Evolutionary conservation across 257 asterid species (phyloP), one percentile per base, ranked within the genome.

Genomic region (Nicotiana undulata): DNA sequence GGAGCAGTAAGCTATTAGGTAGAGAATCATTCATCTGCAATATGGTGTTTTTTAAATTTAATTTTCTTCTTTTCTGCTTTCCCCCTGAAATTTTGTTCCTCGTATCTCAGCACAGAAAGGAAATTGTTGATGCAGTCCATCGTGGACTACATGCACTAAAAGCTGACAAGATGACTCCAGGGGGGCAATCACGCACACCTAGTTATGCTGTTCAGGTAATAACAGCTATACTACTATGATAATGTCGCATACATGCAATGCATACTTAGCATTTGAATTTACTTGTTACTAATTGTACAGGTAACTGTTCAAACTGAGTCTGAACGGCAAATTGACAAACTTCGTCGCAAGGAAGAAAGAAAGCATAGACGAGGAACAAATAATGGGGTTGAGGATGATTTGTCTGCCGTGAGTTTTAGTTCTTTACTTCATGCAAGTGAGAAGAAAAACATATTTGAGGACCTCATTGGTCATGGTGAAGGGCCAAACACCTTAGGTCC

Each of bases 181-280:
- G 80, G 82, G 79, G 89, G 34, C 97, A 93, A 81, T 77, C 86
- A 4, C 93, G 94, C 64, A 61, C 90, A 83, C 99, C 99, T 77
- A 95, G 99, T 87, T 95, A 95, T 88, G 98, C 96, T 83, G 90
- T 98, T 83, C 99, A 95, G 97, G 99, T 92, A 81, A 84, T 55
- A 79, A 76, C 63, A 53, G 86, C 81, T 77, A 40, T 51, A 79
- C 44, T 24, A 49, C 37, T 51, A 63, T 79, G 52, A 63, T 22
- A 63, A 64, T 79, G 44, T 61, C 75, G 8, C 46, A 63, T 22
- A 53, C 76, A 80, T 83, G 77, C 65, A 79, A 63, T 85, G 5
- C 80, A 78, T 82, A 64, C 53, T 81, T 56, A 72, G 74, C 56
- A 65, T 44, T 81, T 78, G 74, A 74, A 65, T 75, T 79, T 81